Evolutionary conservation across 352 stramenopile genomes (phyloP).

Genomic region (Globisporangium perplexum): DNA sequence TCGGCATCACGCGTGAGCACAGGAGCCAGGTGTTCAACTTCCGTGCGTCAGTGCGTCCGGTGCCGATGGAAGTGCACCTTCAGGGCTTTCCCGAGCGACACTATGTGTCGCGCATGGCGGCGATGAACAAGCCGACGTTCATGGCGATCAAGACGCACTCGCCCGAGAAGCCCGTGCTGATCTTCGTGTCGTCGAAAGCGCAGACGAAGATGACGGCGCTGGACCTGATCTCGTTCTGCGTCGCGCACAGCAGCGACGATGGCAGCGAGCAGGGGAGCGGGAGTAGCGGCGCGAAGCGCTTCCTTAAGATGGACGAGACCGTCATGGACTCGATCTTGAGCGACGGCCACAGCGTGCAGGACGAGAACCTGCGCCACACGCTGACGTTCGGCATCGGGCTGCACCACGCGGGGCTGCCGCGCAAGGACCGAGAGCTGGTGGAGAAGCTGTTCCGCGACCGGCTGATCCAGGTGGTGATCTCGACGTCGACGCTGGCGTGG

Average conservation of each 20-base stretch:
- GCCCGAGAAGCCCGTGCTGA: slow-evolving; percentile 90
- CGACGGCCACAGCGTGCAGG: slow-evolving; percentile 75
- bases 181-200: slow-evolving; percentile 98
- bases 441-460: slow-evolving; percentile 94
- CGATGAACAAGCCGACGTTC: slow-evolving; percentile 99
- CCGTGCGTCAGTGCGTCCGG: slow-evolving; percentile 91
- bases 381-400: slow-evolving; percentile 97
- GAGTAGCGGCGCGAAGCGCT: slow-evolving; percentile 90
- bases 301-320: slow-evolving; percentile 90
- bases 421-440: slow-evolving; percentile 93
- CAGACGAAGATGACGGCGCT: slow-evolving; percentile 97
- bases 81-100: slow-evolving; percentile 96
- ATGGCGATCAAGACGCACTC: slow-evolving; percentile 96
- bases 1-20: slow-evolving; percentile 88
- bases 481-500: slow-evolving; percentile 92
- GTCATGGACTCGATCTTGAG: slow-evolving; percentile 83
- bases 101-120: slow-evolving; percentile 97
- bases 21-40: slow-evolving; percentile 93
- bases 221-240: slow-evolving; percentile 94
- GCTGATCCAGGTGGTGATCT: slow-evolving; percentile 96
- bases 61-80: slow-evolving; percentile 96
- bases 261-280: slow-evolving; percentile 34
- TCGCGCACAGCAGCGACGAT: slow-evolving; percentile 36
- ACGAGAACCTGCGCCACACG: slow-evolving; percentile 93
- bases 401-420: slow-evolving; percentile 91